These are phyloP conservation scores for Pachysolen tannophilus DNA, from an alignment of 805 yeast species.

Conservation along the genomic window DNA sequence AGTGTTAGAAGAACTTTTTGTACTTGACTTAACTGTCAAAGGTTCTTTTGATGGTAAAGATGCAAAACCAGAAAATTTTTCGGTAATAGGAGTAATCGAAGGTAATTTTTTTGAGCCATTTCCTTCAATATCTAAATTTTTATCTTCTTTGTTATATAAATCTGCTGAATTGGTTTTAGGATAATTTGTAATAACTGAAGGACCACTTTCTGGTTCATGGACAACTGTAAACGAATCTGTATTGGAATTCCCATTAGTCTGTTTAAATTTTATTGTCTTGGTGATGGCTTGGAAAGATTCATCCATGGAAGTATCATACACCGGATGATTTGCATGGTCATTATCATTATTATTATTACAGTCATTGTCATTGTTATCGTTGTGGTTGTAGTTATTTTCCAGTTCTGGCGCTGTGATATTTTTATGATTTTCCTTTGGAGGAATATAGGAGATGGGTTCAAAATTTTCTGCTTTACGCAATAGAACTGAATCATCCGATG, in stretches of 20 bases:
- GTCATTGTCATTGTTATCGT: slow-evolving; percentile 1
- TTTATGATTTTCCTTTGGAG: too few species aligned
- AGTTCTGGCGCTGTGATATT: too few species aligned
- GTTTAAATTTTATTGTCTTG: slow-evolving; percentile 33
- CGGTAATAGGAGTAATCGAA: slow-evolving; percentile 14
- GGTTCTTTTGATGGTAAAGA: slow-evolving; percentile 22
- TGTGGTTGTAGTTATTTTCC: not conserved
- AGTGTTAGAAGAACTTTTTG: slow-evolving; percentile 14
- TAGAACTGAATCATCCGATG: too few species aligned
- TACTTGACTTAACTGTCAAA: slow-evolving; percentile 18
- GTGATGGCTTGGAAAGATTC: slow-evolving; percentile 41
- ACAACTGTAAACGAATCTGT: slow-evolving; percentile 2
- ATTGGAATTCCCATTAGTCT: slow-evolving; percentile 28
- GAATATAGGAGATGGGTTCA: too few species aligned
- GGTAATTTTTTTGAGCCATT: slow-evolving; percentile 10
- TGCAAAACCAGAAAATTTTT: slow-evolving; percentile 21
- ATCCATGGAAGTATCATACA: slow-evolving; percentile 20
- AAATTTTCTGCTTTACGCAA: too few species aligned
- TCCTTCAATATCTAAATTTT: slow-evolving; percentile 4
- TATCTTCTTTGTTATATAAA: slow-evolving; percentile 15
- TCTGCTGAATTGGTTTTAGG: slow-evolving; percentile 12
- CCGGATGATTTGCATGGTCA: not conserved
- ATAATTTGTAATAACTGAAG: slow-evolving; percentile 9
- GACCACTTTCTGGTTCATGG: slow-evolving; percentile 12
- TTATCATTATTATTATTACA: not conserved